Base-by-base conservation (phyloP, 1,284 basidiomycete species). In the Naganishia albida region DNA sequence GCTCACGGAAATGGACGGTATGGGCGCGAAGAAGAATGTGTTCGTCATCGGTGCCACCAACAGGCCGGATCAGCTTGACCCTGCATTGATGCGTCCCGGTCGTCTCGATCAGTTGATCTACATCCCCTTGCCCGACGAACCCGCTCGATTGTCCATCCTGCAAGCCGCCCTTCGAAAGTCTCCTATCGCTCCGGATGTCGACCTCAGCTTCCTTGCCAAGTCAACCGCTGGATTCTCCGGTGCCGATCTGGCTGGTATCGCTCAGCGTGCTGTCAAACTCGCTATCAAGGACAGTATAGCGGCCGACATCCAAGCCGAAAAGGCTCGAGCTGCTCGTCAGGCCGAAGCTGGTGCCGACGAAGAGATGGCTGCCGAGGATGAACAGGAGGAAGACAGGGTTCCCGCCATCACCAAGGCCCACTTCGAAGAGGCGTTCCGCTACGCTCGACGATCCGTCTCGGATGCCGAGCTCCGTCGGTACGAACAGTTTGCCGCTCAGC, bases 1-100 rank as follows among this genome's bases (percentile, higher is more conserved):
- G 34, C 70, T 82, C 40, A 99, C 96, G 65, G 96, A 99, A 82
- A 98, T 99, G 93, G 96, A 99, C 80, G 95, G 95, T 73, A 96
- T 99, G 90, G 93, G 96, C 81, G 86, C 91, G 52, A 98, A 97
- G 87, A 98, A 98, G 87, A 98, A 98, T 78, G 94, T 97, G 26
- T 96, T 96, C 83, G 93, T 96, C 80, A 98, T 99, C 69, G 57
- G 65, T 59, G 62, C 53, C 20, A n/a, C 64, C 74, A 74, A 99
- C 84, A 85, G 95, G 77, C 96, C 95, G n/a, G 95, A 99, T 79
- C 93, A 97, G 80, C 97, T 99, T 73, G 96, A 99, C 78, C 84
- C 93, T 56, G 96, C 96, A 18, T 86, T 99, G 50, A 86, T 99
- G 66, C 94, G 95, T 83, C 96, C 96, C 57, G 96, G 96, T 79